Conservation (phyloP, 345 rosid species). For the Rhizophora apiculata region DNA sequence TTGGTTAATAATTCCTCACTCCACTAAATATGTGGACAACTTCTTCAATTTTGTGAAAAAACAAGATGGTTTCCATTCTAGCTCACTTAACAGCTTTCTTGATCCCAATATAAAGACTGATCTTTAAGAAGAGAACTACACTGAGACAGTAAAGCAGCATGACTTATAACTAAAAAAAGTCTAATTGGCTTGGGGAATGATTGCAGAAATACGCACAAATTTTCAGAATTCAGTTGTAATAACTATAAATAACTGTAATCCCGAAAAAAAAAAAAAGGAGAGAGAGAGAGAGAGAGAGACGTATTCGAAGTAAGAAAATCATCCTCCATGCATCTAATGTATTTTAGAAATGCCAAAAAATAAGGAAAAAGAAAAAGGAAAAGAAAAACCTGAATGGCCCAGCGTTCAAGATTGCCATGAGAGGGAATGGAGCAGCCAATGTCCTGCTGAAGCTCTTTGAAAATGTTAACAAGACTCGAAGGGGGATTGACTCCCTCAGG, state of each 20-base stretch:
- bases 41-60: not conserved
- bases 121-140: not conserved
- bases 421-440: conserved; percentile 82
- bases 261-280: no score
- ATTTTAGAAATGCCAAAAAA: not conserved
- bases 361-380: not conserved
- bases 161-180: not conserved
- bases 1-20: no score
- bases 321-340: not conserved
- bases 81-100: not conserved
- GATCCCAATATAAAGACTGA: not conserved
- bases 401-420: conserved; percentile 79
- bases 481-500: conserved; percentile 78
- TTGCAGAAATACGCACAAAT: no score
- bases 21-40: no score
- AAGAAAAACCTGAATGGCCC: conserved; percentile 75
- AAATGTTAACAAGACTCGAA: conserved; percentile 79
- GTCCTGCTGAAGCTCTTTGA: conserved; percentile 85
- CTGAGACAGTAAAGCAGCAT: not conserved
- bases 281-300: no score
- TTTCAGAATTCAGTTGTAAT: no score
- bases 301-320: no score
- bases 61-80: not conserved
- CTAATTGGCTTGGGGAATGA: not conserved
- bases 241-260: no score